Evolutionary conservation across 2,329 filamentous ascomycete genomes (phyloP).

Genomic region (Colletotrichum neosansevieriae): DNA sequence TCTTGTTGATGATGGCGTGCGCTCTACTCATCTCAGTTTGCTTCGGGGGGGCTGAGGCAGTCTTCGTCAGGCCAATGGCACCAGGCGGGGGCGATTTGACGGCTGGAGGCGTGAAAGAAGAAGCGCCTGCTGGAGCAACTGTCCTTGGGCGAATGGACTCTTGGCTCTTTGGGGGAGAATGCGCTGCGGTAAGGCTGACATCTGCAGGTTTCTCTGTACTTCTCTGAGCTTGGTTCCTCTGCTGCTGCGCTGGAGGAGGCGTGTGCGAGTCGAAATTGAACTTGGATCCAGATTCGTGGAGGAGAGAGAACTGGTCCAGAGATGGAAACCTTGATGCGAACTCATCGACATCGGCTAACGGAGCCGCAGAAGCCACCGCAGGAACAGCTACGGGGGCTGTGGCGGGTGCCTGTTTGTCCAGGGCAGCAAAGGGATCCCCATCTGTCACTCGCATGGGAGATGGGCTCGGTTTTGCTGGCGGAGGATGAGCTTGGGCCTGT

Average conservation of each 20-base stretch:
- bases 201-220: conserved; percentile 85
- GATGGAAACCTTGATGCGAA: conserved; percentile 88
- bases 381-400: conserved; percentile 52
- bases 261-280: conserved; percentile 83
- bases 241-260: conserved; percentile 60
- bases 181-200: conserved; percentile 75
- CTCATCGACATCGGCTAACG: conserved; percentile 74
- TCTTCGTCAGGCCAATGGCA: conserved; percentile 47
- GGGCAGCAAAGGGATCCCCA: conserved; percentile 89
- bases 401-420: conserved; percentile 75
- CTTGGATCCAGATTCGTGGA: conserved; percentile 85
- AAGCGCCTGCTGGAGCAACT: conserved; percentile 43
- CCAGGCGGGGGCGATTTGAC: conserved; percentile 30
- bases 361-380: neutral
- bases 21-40: conserved; percentile 67
- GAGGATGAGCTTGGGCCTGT: conserved; percentile 55
- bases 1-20: conserved; percentile 73
- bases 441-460: conserved; percentile 77
- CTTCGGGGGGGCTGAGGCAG: conserved; percentile 55
- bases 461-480: conserved; percentile 69
- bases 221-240: conserved; percentile 71
- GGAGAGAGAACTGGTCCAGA: conserved; percentile 89
- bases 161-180: conserved; percentile 28
- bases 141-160: conserved; percentile 36
- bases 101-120: conserved; percentile 48